phyloP scores from a whole-genome alignment of 2,329 filamentous ascomycete species.

The Elsinoe arachidis region DNA sequence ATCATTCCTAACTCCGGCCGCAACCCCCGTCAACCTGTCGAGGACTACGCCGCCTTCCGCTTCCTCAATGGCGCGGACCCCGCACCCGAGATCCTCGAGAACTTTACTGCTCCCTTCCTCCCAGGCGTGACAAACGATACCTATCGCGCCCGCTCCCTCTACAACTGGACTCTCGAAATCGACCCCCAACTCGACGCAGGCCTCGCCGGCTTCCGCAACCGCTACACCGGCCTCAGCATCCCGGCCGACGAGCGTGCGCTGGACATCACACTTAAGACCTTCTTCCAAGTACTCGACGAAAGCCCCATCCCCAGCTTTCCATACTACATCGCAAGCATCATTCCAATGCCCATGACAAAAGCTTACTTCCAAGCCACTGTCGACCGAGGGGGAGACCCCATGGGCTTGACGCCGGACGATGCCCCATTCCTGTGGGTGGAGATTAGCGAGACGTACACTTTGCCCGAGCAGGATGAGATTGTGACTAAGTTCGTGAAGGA shows the following conservation, averaged over 20 bases:
- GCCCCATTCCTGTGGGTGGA: constrained; percentile 18
- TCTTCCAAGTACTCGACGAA: not conserved
- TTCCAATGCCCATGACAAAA: not conserved
- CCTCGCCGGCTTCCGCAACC: constrained; percentile 15
- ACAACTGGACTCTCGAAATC: constrained; percentile 11
- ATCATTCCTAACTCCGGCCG: constrained; percentile 17
- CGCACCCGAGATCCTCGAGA: constrained; percentile 11
- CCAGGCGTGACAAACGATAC: constrained; percentile 17
- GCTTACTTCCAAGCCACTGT: constrained; percentile 17
- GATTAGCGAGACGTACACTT: constrained; percentile 13
- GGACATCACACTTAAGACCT: not conserved
- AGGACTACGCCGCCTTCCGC: constrained; percentile 1
- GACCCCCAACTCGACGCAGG: constrained; percentile 9
- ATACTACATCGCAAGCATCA: not conserved
- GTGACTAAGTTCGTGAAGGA: not conserved
- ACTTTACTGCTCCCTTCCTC: constrained; percentile 20
- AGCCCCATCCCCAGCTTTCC: not conserved
- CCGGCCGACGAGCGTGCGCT: not conserved
- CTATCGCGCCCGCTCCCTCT: constrained; percentile 15
- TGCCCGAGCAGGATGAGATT: constrained; percentile 2
- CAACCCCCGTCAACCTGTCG: not conserved
- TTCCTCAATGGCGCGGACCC: not conserved
- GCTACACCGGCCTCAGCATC: constrained; percentile 12
- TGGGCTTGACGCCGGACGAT: constrained; percentile 20
- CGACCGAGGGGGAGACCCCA: constrained; percentile 17